Conservation (phyloP, 805 yeast genomes). For the Yamadazyma sp. region DNA sequence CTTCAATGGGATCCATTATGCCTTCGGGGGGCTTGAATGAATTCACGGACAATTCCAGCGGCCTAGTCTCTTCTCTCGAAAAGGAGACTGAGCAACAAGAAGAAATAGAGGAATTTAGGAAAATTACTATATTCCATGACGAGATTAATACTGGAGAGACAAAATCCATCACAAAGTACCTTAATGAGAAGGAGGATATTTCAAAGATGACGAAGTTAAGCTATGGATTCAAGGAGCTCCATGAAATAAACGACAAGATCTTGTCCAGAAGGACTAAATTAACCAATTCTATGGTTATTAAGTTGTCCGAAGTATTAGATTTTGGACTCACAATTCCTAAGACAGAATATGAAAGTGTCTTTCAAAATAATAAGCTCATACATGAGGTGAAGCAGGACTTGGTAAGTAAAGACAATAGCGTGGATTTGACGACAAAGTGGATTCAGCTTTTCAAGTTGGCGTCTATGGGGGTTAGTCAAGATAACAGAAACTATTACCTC, state of each 20-base stretch:
- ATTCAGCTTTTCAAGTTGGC: conserved; percentile 15
- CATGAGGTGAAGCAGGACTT: conserved; percentile 11
- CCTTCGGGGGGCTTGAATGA: too few species aligned
- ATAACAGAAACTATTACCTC: conserved; percentile 25
- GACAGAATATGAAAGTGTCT: conserved; percentile 7
- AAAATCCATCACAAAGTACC: neutral
- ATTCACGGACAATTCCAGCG: too few species aligned
- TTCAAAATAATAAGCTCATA: conserved; percentile 11
- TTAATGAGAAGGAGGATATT: neutral
- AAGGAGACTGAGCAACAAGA: neutral
- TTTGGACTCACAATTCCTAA: conserved; percentile 10
- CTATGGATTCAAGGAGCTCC: conserved; percentile 3
- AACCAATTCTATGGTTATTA: conserved; percentile 7
- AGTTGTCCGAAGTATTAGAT: conserved; percentile 11
- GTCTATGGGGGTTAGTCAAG: conserved; percentile 31
- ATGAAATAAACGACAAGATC: conserved; percentile 1
- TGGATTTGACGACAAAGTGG: conserved; percentile 11
- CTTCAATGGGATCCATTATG: conserved; percentile 1
- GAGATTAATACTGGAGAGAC: conserved; percentile 13
- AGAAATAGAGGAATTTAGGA: conserved; percentile 10
- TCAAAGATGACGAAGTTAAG: neutral
- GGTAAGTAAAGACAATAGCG: conserved; percentile 4
- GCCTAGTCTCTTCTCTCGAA: too few species aligned
- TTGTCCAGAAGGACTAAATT: neutral
- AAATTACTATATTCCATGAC: conserved; percentile 14